Conservation (phyloP, 257 asterid genomes). For the Coffea eugenioides region DNA sequence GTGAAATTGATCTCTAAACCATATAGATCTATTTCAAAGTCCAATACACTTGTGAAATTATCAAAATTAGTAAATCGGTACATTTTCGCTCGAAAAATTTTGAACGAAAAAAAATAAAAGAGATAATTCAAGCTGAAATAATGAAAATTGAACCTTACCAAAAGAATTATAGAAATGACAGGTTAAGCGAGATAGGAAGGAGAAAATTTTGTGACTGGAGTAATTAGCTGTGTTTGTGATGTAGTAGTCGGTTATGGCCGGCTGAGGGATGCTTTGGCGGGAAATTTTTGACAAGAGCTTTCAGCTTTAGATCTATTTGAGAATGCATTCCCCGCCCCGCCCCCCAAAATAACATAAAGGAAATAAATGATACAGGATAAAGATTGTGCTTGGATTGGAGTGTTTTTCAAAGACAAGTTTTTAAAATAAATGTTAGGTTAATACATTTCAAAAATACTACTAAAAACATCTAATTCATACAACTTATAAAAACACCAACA, state of each 20-base stretch:
- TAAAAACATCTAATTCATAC: too few relatives aligned
- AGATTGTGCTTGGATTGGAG: too few relatives aligned
- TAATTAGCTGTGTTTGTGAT: not conserved
- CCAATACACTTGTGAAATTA: not conserved
- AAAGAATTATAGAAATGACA: not conserved
- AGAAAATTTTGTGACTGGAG: not conserved
- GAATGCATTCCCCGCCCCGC: too few relatives aligned
- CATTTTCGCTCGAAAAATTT: not conserved
- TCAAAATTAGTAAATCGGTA: not conserved
- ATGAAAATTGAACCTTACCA: not conserved
- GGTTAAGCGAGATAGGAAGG: not conserved
- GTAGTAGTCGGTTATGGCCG: not conserved
- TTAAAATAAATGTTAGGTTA: too few relatives aligned
- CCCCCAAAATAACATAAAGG: not conserved
- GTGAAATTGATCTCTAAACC: not conserved
- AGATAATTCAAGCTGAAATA: not conserved
- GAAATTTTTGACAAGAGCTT: not conserved
- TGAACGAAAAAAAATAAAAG: too few relatives aligned
- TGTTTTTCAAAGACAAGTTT: too few relatives aligned
- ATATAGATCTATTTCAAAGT: not conserved
- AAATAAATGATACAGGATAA: not conserved
- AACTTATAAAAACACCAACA: too few relatives aligned
- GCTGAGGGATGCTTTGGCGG: constrained; percentile 8
- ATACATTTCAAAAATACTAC: too few relatives aligned
- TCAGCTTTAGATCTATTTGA: not conserved